These are phyloP conservation scores for Esteya vermicola DNA, from an alignment of 2,329 filamentous ascomycete species.

Conservation along the genomic window DNA sequence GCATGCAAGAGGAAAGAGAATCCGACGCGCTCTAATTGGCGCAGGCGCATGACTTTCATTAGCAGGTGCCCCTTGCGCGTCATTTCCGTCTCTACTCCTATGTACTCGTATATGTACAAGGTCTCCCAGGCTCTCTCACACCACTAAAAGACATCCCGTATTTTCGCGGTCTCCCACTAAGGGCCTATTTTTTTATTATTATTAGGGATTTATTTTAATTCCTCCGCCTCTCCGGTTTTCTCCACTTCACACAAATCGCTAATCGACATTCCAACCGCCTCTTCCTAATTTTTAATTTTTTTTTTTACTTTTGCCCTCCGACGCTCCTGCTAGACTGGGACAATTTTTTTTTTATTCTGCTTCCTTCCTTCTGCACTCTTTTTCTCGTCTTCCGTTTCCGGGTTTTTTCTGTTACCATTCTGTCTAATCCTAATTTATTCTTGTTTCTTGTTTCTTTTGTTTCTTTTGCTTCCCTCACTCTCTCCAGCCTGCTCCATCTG, in stretches of 20 bases:
- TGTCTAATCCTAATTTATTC: no score
- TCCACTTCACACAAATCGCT: constrained; percentile 3
- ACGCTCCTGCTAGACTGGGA: background rate
- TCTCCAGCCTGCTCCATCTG: background rate
- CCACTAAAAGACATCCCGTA: no score
- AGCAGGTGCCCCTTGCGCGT: no score
- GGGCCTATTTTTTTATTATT: no score
- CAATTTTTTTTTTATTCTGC: background rate
- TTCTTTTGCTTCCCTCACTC: background rate
- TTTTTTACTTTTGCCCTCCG: background rate
- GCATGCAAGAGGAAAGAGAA: no score
- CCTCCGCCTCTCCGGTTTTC: constrained; percentile 10
- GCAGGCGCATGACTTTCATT: no score
- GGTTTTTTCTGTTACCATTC: no score
- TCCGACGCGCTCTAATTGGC: no score
- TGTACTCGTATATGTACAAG: no score
- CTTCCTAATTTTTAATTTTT: background rate
- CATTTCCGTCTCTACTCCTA: no score
- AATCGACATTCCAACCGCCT: background rate
- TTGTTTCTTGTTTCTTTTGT: background rate
- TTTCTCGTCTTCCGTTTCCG: background rate
- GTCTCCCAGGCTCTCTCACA: no score
- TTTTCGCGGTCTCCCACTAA: no score
- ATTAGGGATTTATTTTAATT: background rate
- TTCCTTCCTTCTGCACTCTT: background rate